Base-by-base conservation (phyloP, 352 stramenopile species). In the Phytophthora constricta region DNA sequence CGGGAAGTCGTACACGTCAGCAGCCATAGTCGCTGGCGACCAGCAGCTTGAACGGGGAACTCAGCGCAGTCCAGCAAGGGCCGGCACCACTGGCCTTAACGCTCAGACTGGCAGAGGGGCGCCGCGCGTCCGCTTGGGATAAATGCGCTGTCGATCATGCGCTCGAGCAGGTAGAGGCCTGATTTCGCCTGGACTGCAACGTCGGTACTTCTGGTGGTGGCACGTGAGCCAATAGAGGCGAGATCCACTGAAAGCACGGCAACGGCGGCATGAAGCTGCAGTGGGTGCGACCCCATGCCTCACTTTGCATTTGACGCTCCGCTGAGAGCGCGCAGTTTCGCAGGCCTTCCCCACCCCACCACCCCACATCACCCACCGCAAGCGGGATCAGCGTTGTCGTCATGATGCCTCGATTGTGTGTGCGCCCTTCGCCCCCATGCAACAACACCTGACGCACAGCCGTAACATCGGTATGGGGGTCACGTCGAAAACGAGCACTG, bases 371-470 rank as follows among this genome's bases (percentile, higher is more conserved):
- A 14, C 5, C 5, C 3, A 68, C 47, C 49, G 23, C 52, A 19
- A 51, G n/a, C n/a, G n/a, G n/a, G n/a, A n/a, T n/a, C n/a, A n/a
- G n/a, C n/a, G n/a, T 13, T 16, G 47, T 17, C 26, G 20, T 19
- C 14, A 76, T 67, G 64, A 76, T 76, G 68, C 64, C 72, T 48
- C 56, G 68, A 73, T 70, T 65, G 37, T 54, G 64, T 7, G 64
- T 73, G 28, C n/a, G 41, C n/a, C 14, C 17, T 20, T 20, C 49
- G 11, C 54, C 66, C 33, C 61, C 69, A n/a, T n/a, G 68, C 63
- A 62, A 48, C 66, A 65, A 19, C 57, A 55, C 48, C 49, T 73
- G 14, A 55, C 53, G 22, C 60, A 48, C 39, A 47, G 41, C 5
- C 14, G 5, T 17, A 62, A 20, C 34, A 28, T 45, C 19, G 9